Conservation (phyloP, 2,329 filamentous ascomycete species). For the Ascochyta viciae-villosae region DNA sequence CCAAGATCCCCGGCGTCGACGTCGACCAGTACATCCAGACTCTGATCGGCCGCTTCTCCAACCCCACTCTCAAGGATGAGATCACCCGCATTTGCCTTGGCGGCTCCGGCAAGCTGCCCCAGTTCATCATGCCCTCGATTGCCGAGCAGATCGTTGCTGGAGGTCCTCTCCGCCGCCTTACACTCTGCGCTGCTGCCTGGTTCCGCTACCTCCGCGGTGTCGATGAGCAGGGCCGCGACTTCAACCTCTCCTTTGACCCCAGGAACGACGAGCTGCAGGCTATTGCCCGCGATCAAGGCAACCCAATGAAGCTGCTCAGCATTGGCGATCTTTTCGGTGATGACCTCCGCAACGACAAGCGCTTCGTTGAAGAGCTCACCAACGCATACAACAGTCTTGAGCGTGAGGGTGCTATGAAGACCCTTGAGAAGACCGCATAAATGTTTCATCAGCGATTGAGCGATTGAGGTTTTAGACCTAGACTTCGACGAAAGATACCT, state of each 20-base stretch:
- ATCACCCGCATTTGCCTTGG: constrained; percentile 40
- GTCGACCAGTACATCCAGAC: constrained; percentile 39
- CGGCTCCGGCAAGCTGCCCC: constrained; percentile 39
- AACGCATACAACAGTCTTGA: constrained; percentile 31
- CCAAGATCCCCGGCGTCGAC: constrained; percentile 36
- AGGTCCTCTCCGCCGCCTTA: constrained; percentile 34
- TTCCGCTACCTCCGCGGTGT: constrained; percentile 38
- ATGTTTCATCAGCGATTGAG: constrained; percentile 18
- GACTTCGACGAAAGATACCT: constrained; percentile 16
- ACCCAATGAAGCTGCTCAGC: constrained; percentile 25
- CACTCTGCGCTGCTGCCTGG: constrained; percentile 35
- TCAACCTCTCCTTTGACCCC: constrained; percentile 33
- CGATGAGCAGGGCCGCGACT: constrained; percentile 32
- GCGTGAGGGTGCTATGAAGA: constrained; percentile 30
- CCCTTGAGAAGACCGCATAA: constrained; percentile 26
- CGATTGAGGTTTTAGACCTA: constrained; percentile 13
- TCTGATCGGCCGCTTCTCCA: constrained; percentile 36
- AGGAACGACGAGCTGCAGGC: constrained; percentile 36
- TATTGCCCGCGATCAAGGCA: constrained; percentile 24
- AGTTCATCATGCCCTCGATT: constrained; percentile 41
- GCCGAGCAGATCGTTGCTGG: constrained; percentile 37
- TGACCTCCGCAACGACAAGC: constrained; percentile 34
- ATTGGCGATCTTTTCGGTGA: constrained; percentile 36
- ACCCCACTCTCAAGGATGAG: constrained; percentile 39
- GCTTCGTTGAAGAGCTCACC: constrained; percentile 36